Evolutionary conservation across 2,329 filamentous ascomycete genomes (phyloP).

Genomic region (Bipolaris victoriae): DNA sequence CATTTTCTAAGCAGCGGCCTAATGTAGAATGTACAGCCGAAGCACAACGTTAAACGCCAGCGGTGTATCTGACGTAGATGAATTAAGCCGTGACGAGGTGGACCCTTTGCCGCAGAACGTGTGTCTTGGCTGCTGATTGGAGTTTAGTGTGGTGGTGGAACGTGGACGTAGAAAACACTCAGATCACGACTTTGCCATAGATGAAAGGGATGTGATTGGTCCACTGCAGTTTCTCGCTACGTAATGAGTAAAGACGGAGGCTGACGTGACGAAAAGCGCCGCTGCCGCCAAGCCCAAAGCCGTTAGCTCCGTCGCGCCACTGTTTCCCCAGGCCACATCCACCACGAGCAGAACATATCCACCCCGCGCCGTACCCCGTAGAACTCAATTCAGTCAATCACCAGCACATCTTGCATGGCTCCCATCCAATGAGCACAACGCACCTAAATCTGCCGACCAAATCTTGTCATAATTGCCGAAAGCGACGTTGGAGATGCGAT

Average conservation of each 20-base stretch:
- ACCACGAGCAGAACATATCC: slow-evolving; percentile 22
- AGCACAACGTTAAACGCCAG: slow-evolving; percentile 4
- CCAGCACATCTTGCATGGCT: slow-evolving; percentile 40
- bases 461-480: slow-evolving; percentile 68
- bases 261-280: slow-evolving; percentile 20
- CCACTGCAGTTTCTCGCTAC: slow-evolving; percentile 17
- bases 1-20: slow-evolving; percentile 28
- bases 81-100: slow-evolving; percentile 23
- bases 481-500: slow-evolving; percentile 66
- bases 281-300: slow-evolving; percentile 11
- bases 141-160: slow-evolving; percentile 6
- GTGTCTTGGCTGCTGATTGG: slow-evolving; percentile 35
- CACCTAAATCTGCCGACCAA: slow-evolving; percentile 43
- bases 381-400: slow-evolving; percentile 29
- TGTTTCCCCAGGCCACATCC: slow-evolving; percentile 15
- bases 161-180: no score
- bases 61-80: slow-evolving; percentile 28
- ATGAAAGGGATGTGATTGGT: slow-evolving; percentile 18
- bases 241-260: slow-evolving; percentile 9
- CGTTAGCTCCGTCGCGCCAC: slow-evolving; percentile 19
- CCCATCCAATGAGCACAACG: slow-evolving; percentile 41
- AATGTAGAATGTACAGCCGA: slow-evolving; percentile 7
- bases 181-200: slow-evolving; percentile 8
- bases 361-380: slow-evolving; percentile 5
- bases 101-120: slow-evolving; percentile 25